A percentile compares a stretch with the other conserved stretches of the same genome.
Conservation (phyloP, 257 asterid genomes). For the Haberlea rhodopensis region DNA sequence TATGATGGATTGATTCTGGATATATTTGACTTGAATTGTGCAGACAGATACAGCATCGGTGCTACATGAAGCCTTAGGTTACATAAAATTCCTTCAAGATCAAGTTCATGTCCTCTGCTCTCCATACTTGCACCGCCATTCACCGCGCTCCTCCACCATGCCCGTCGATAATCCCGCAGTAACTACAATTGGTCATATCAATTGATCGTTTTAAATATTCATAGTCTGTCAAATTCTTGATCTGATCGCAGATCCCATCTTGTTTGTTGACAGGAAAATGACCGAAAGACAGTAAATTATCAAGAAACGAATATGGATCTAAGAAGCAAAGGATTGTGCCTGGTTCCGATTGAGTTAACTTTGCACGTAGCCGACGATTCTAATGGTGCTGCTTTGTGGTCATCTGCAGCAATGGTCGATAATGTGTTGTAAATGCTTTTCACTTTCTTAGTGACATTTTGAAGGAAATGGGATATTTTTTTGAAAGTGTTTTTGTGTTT, state of each 20-base stretch:
- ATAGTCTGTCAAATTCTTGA: too few species aligned
- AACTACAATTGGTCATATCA: too few species aligned
- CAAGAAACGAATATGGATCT: slow-evolving; percentile 32
- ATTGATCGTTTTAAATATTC: slow-evolving; percentile 4
- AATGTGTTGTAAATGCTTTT: too few species aligned
- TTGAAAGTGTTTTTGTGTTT: too few species aligned
- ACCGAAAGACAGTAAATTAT: slow-evolving; percentile 17
- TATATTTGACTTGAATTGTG: slow-evolving; percentile 10
- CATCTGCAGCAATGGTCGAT: slow-evolving; percentile 51
- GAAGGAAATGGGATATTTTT: too few species aligned
- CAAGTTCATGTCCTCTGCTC: slow-evolving; percentile 86
- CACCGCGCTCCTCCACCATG: slow-evolving; percentile 33
- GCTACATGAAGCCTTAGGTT: slow-evolving; percentile 84
- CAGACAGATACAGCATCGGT: slow-evolving; percentile 96
- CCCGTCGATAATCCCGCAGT: too few species aligned
- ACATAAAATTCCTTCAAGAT: slow-evolving; percentile 81
- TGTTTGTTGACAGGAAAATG: slow-evolving; percentile 30
- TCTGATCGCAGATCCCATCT: neutral
- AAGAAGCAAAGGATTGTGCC: slow-evolving; percentile 77
- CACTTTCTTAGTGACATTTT: too few species aligned
- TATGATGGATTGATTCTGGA: neutral
- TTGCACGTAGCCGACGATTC: slow-evolving; percentile 53
- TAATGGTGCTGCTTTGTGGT: slow-evolving; percentile 90
- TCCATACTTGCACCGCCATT: slow-evolving; percentile 58
- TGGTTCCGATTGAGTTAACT: slow-evolving; percentile 64